Evolutionary conservation across 2,329 filamentous ascomycete genomes (phyloP).

Genomic region (Fusarium armeniacum): DNA sequence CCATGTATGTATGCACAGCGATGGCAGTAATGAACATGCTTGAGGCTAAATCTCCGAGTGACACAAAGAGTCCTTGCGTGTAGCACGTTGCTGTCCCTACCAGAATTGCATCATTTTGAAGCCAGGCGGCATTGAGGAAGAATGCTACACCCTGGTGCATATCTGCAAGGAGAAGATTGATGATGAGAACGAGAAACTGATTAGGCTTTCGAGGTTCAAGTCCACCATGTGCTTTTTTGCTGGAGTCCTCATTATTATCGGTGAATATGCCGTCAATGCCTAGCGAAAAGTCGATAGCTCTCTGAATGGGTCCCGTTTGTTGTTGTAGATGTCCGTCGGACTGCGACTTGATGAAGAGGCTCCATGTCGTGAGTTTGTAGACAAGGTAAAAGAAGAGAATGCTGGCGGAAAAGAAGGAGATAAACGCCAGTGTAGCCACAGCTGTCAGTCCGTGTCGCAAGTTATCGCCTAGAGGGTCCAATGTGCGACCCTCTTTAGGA

Average conservation of each 20-base stretch:
- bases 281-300: constrained; percentile 53
- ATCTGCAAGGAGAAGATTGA: constrained; percentile 78
- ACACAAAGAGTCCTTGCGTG: constrained; percentile 77
- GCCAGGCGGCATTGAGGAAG: constrained; percentile 72
- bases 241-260: constrained; percentile 17
- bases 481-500: constrained; percentile 42
- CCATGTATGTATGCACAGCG: constrained; percentile 75
- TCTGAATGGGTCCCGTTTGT: constrained; percentile 38
- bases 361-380: constrained; percentile 52
- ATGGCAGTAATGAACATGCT: constrained; percentile 77
- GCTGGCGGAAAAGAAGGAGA: constrained; percentile 52
- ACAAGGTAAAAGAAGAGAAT: constrained; percentile 52
- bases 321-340: constrained; percentile 19
- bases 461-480: constrained; percentile 41
- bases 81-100: constrained; percentile 69
- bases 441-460: constrained; percentile 51
- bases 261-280: constrained; percentile 56
- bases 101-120: constrained; percentile 65
- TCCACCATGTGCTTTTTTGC: neutral
- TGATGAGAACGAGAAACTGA: constrained; percentile 77
- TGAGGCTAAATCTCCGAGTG: constrained; percentile 74
- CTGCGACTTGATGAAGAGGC: constrained; percentile 43
- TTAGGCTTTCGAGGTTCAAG: constrained; percentile 62
- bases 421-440: constrained; percentile 51
- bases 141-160: constrained; percentile 76